Conservation (phyloP, 176 grass and related monocot genomes). For the Phragmites australis region DNA sequence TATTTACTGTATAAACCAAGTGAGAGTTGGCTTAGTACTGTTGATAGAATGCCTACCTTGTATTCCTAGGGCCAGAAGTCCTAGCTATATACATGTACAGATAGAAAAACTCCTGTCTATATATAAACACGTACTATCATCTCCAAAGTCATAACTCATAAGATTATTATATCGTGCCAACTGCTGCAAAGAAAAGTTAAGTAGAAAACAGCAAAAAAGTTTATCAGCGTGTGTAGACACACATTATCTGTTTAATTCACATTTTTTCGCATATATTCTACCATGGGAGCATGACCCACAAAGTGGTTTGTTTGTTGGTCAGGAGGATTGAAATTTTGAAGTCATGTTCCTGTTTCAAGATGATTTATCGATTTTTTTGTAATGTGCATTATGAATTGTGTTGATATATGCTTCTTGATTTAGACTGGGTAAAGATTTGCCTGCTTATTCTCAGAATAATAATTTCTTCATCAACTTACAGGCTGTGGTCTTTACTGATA, state of each 20-base stretch:
- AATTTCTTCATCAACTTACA: constrained; percentile 33
- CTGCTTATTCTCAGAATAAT: constrained; percentile 9
- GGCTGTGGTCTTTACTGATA: constrained; percentile 87
- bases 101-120: too few relatives aligned
- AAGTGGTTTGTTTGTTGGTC: background rate
- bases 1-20: background rate
- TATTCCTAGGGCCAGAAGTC: too few relatives aligned
- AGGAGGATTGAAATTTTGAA: background rate
- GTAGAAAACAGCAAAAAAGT: background rate
- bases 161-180: background rate
- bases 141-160: background rate
- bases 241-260: background rate
- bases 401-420: constrained; percentile 1
- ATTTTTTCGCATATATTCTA: background rate
- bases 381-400: background rate
- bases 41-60: too few relatives aligned
- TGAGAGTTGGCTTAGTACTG: background rate
- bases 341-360: background rate
- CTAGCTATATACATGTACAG: too few relatives aligned
- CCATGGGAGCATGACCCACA: background rate
- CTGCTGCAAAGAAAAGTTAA: background rate
- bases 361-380: background rate
- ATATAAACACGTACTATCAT: too few relatives aligned
- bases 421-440: background rate
- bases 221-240: background rate